A percentile compares a stretch with the other conserved stretches of the same genome.
phyloP scores from a whole-genome alignment of 495 filamentous ascomycete genomes.

The Penicillium alfredii region DNA sequence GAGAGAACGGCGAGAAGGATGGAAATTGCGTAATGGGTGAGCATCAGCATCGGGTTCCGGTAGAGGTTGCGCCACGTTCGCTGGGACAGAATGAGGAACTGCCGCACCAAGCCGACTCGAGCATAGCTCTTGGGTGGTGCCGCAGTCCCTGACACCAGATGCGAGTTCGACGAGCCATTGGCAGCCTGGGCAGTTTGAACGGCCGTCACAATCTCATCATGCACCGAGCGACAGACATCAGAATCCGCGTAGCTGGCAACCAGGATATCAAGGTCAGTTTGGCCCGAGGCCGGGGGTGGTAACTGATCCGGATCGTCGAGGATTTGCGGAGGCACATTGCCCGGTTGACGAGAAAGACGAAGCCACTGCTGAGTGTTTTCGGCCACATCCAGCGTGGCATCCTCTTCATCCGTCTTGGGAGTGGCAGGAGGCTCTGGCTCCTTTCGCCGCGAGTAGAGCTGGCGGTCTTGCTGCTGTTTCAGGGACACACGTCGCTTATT shows the following conservation, averaged over 20 bases:
- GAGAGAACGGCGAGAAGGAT: slow-evolving; percentile 91
- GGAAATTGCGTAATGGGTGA: slow-evolving; percentile 98
- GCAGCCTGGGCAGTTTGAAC: slow-evolving; percentile 52
- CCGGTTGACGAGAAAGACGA: slow-evolving; percentile 61
- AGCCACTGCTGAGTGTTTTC: slow-evolving; percentile 60
- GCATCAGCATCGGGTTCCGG: slow-evolving; percentile 96
- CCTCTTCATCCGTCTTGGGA: slow-evolving; percentile 61
- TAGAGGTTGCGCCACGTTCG: slow-evolving; percentile 98
- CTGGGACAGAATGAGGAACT: slow-evolving; percentile 83
- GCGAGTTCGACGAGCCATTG: slow-evolving; percentile 65
- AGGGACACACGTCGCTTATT: slow-evolving; percentile 67
- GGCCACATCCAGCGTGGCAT: slow-evolving; percentile 60
- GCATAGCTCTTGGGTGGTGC: slow-evolving; percentile 66
- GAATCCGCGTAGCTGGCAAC: slow-evolving; percentile 69
- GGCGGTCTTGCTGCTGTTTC: slow-evolving; percentile 75
- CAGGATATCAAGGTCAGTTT: slow-evolving; percentile 77
- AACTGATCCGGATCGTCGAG: slow-evolving; percentile 72
- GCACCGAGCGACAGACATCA: slow-evolving; percentile 69
- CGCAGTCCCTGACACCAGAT: slow-evolving; percentile 40
- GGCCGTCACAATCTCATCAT: slow-evolving; percentile 71
- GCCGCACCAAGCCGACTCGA: slow-evolving; percentile 67
- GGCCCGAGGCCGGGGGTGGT: slow-evolving; percentile 56
- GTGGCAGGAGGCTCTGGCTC: slow-evolving; percentile 50
- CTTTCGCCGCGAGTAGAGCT: slow-evolving; percentile 82
- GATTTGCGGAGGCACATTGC: slow-evolving; percentile 54